Conservation (phyloP, 495 filamentous ascomycete species). For the Xylaria venustula region DNA sequence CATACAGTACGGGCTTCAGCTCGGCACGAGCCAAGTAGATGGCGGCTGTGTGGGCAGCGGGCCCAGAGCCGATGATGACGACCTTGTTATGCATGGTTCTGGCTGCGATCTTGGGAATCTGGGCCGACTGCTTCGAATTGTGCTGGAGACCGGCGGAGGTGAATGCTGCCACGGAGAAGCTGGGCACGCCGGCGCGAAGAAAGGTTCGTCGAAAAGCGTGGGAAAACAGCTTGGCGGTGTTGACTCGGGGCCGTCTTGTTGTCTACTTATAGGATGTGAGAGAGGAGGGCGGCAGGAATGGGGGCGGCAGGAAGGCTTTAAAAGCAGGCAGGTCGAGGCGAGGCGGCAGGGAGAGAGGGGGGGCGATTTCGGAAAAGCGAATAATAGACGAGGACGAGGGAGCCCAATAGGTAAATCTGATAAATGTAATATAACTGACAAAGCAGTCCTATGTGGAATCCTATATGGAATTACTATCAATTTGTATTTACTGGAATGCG, state of each 20-base stretch:
- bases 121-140: constrained; percentile 60
- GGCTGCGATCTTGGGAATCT: constrained; percentile 43
- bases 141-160: constrained; percentile 61
- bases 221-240: constrained; percentile 81
- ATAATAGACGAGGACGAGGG: too few relatives aligned
- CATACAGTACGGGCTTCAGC: constrained; percentile 87
- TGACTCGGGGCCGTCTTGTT: too few relatives aligned
- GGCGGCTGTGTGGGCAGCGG: constrained; percentile 94
- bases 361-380: background rate
- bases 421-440: too few relatives aligned
- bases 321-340: background rate
- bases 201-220: constrained; percentile 56
- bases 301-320: background rate
- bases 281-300: background rate
- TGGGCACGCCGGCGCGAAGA: constrained; percentile 57
- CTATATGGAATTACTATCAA: too few relatives aligned
- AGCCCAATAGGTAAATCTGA: too few relatives aligned
- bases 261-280: too few relatives aligned
- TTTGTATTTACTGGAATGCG: too few relatives aligned
- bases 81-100: constrained; percentile 79
- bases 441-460: too few relatives aligned
- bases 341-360: background rate
- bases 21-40: constrained; percentile 95
- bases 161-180: constrained; percentile 59
- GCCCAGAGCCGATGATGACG: constrained; percentile 88